A percentile compares a stretch with the other conserved stretches of the same genome.
Evolutionary conservation across 495 filamentous ascomycete species (phyloP).

Genomic region (Poronia punctata): DNA sequence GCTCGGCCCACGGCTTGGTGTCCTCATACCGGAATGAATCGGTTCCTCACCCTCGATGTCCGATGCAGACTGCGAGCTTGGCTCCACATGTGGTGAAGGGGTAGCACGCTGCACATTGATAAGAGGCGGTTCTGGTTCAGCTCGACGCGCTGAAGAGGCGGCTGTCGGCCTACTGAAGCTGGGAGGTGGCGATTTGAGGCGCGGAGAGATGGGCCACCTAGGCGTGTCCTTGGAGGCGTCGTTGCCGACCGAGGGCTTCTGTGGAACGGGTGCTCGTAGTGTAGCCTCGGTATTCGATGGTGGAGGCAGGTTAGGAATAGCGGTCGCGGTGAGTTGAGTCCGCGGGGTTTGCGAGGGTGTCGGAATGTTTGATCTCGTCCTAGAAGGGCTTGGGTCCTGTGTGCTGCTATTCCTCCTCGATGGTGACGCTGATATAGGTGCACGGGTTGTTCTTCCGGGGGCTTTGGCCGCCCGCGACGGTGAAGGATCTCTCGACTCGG

Average conservation of each 20-base stretch:
- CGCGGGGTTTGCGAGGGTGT: constrained; percentile 54
- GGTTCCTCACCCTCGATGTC: constrained; percentile 51
- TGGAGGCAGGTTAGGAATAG: constrained; percentile 51
- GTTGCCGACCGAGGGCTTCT: constrained; percentile 45
- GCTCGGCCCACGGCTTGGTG: constrained; percentile 58
- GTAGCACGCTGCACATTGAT: constrained; percentile 50
- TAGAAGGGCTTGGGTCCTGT: constrained; percentile 61
- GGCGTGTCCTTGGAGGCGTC: constrained; percentile 51
- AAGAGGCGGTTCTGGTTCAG: constrained; percentile 40
- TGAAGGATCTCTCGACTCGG: constrained; percentile 45
- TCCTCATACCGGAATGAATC: constrained; percentile 52
- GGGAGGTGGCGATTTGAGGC: constrained; percentile 63
- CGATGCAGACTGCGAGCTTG: constrained; percentile 28
- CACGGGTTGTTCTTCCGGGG: constrained; percentile 16
- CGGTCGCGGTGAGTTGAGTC: constrained; percentile 57
- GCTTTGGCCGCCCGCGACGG: constrained; percentile 33
- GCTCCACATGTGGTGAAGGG: constrained; percentile 34
- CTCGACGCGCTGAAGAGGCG: constrained; percentile 35
- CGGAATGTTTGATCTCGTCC: constrained; percentile 46
- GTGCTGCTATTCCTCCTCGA: constrained; percentile 62
- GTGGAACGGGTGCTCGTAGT: constrained; percentile 52
- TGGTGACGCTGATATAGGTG: constrained; percentile 26
- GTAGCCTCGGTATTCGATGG: constrained; percentile 48
- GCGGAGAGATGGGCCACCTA: constrained; percentile 60
- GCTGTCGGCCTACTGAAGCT: constrained; percentile 35